Percentiles rank a stretch among this genome's conserved stretches.
phyloP scores from a whole-genome alignment of 176 grass and related monocot species.

The Typha latifolia region DNA sequence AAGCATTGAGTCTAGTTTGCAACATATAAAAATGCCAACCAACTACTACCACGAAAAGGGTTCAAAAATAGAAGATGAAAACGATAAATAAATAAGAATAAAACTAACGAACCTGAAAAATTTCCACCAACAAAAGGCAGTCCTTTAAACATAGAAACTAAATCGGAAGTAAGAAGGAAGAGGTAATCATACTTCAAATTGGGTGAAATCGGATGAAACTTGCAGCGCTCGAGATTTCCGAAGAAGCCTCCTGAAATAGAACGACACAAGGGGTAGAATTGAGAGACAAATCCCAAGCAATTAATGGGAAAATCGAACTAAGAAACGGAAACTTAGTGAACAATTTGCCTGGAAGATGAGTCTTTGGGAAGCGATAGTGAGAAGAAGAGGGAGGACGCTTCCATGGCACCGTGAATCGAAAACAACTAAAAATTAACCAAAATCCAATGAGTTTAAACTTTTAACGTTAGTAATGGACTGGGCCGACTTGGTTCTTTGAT shows the following conservation, averaged over 20 bases:
- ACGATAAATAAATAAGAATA: too few species aligned
- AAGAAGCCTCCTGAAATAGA: neutral
- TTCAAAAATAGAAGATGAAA: too few species aligned
- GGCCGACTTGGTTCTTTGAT: too few species aligned
- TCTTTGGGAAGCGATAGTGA: neutral
- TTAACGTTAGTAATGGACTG: too few species aligned
- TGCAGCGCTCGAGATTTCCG: slow-evolving; percentile 1
- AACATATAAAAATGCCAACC: too few species aligned
- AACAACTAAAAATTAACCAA: neutral
- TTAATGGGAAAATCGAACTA: neutral
- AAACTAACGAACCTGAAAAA: too few species aligned
- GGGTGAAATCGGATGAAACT: slow-evolving; percentile 24
- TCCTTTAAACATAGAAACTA: neutral
- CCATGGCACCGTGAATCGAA: neutral
- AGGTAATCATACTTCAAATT: slow-evolving; percentile 32
- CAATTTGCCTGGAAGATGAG: neutral
- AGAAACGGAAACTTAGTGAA: neutral
- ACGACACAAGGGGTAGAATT: neutral
- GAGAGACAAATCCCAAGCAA: neutral
- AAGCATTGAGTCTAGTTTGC: too few species aligned
- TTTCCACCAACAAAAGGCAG: too few species aligned
- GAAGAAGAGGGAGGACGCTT: neutral
- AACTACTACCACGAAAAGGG: too few species aligned
- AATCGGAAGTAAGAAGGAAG: neutral
- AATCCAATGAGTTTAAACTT: neutral